A percentile compares a stretch with the other conserved stretches of the same genome.
phyloP scores from a whole-genome alignment of 2,329 filamentous ascomycete species.

The Colletotrichum sidae region DNA sequence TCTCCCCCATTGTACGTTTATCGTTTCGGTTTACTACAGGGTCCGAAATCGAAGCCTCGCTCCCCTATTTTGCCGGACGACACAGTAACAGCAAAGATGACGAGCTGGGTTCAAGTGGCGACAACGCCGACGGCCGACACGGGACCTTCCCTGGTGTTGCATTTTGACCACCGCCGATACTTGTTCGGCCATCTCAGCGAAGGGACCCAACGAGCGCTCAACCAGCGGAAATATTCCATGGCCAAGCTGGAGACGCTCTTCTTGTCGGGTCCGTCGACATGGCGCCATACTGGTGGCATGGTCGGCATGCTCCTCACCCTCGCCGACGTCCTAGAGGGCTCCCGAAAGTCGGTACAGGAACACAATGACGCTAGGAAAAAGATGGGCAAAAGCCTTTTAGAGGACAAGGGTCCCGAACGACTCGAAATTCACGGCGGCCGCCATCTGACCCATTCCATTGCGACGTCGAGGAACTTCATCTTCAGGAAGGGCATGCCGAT shows the following conservation, averaged over 20 bases:
- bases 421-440: conserved; percentile 76
- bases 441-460: conserved; percentile 84
- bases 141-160: conserved; percentile 80
- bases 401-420: conserved; percentile 26
- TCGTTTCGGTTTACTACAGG: background rate
- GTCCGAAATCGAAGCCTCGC: background rate
- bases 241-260: conserved; percentile 81
- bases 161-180: conserved; percentile 86
- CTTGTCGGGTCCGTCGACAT: conserved; percentile 80
- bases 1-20: too few relatives aligned
- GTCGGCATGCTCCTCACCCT: conserved; percentile 87
- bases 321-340: conserved; percentile 72
- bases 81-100: conserved; percentile 63
- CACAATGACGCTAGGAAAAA: conserved; percentile 55
- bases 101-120: conserved; percentile 78
- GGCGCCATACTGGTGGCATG: conserved; percentile 83
- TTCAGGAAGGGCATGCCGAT: conserved; percentile 86
- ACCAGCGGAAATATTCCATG: conserved; percentile 74
- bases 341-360: conserved; percentile 53
- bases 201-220: conserved; percentile 83
- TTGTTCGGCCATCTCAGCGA: conserved; percentile 86
- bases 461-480: conserved; percentile 86
- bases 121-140: conserved; percentile 91
- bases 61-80: background rate
- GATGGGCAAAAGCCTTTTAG: conserved; percentile 49